Evolutionary conservation across 805 yeast species (phyloP).

Genomic region (Lachancea kluyveri): DNA sequence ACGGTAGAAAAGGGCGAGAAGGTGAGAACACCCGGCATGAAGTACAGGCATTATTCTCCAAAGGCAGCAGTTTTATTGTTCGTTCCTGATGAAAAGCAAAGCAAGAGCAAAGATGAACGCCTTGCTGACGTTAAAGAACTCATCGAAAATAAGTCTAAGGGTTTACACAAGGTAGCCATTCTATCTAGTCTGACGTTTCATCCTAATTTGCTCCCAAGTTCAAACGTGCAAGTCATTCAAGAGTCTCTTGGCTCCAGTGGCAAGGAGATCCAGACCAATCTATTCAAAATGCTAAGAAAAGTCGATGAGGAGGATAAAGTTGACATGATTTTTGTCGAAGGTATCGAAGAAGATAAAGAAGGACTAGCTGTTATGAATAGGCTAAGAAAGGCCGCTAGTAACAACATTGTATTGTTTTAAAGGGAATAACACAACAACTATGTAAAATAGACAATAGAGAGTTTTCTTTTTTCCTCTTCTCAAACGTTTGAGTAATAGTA

Average conservation of each 20-base stretch:
- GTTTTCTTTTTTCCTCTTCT: no score
- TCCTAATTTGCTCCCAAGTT: conserved; percentile 18
- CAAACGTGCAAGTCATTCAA: conserved; percentile 13
- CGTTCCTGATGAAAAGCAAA: conserved; percentile 42
- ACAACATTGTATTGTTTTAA: conserved; percentile 25
- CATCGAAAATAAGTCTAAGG: conserved; percentile 7
- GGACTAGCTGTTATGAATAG: conserved; percentile 96
- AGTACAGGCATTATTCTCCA: conserved; percentile 93
- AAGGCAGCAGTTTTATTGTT: conserved; percentile 73
- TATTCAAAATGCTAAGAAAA: conserved; percentile 68
- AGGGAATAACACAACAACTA: not conserved
- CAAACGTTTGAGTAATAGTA: conserved; percentile 23
- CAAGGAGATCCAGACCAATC: conserved; percentile 61
- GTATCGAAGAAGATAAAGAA: conserved; percentile 65
- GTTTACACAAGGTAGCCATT: conserved; percentile 43
- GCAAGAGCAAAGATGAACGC: conserved; percentile 24
- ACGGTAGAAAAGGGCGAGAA: conserved; percentile 57
- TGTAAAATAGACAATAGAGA: no score
- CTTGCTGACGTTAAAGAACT: conserved; percentile 21
- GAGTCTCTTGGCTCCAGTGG: conserved; percentile 38
- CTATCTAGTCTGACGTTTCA: conserved; percentile 34
- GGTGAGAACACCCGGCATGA: conserved; percentile 96
- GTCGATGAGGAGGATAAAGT: conserved; percentile 61
- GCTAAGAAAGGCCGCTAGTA: conserved; percentile 73
- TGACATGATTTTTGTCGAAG: conserved; percentile 77